Evolutionary conservation across 208 protist genomes (phyloP).

Genomic region (Trichomonas gallinae): DNA sequence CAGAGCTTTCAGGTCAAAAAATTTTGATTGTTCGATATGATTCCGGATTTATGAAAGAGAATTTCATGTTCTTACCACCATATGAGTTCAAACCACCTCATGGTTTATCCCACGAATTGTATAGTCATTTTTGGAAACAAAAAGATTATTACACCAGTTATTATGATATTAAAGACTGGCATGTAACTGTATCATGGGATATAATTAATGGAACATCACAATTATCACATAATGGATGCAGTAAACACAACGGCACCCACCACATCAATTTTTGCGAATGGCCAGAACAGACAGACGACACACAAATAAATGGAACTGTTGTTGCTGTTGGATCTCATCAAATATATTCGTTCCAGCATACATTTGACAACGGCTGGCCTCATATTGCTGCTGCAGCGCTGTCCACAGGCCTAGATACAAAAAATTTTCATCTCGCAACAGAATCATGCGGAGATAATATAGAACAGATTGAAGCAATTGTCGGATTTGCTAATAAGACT

Average conservation of each 20-base stretch:
- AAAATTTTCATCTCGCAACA: background rate
- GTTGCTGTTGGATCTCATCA: background rate
- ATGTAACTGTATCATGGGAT: too few species aligned
- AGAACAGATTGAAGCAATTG: background rate
- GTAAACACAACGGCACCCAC: background rate
- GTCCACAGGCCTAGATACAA: background rate
- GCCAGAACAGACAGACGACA: background rate
- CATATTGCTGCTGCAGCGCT: background rate
- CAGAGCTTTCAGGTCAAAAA: too few species aligned
- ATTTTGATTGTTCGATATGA: too few species aligned
- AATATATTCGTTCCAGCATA: background rate
- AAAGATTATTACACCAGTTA: too few species aligned
- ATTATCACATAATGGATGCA: too few species aligned
- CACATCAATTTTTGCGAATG: background rate
- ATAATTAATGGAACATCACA: too few species aligned
- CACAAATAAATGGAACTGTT: background rate
- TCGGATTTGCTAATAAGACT: background rate
- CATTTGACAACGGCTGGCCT: background rate
- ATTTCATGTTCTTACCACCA: too few species aligned
- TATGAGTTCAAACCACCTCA: too few species aligned
- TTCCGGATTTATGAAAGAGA: too few species aligned
- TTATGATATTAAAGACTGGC: too few species aligned
- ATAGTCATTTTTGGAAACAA: too few species aligned
- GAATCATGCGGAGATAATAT: background rate
- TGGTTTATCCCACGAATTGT: too few species aligned